Base-by-base conservation (phyloP, 108 stramenopile species). In the Pseudonitzschia multistriata region DNA sequence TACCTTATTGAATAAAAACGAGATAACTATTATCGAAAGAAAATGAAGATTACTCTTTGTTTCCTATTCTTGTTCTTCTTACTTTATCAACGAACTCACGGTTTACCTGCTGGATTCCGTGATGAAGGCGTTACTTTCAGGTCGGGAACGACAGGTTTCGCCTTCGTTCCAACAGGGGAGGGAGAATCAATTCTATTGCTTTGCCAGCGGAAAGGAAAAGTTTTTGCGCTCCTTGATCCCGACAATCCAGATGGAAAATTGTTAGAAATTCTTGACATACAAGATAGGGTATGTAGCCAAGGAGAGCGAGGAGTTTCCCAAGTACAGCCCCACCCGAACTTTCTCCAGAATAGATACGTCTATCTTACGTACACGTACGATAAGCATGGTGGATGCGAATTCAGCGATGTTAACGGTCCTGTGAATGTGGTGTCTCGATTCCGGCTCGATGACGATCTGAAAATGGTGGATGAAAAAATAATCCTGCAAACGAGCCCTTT, bases 341-440 rank as follows among this genome's bases (percentile, higher is more conserved):
- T 67, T 55, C 17, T 53, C 13, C 27, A 25, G 13, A 71, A 68
- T 13, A 59, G 50, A 34, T 74, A 70, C 39, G 15, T 70, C 33
- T 74, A 79, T 31, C 29, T 74, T 11, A 74, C 33, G 28, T 72
- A 79, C 61, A 69, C 70, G 5, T 60, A 27, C 15, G 42, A 73
- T 57, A 78, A 73, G 22, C 27, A 60, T 40, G 66, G 57, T 37
- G 60, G 28, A 34, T 78, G 69, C 67, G 34, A 36, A 39, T 33
- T 70, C 25, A 34, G 31, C 37, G 24, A 30, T n/a, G 50, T 15
- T 11, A 40, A 72, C 15, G 78, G 73, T 31, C 72, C 78, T 7
- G 61, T 63, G 22, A 79, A 79, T 42, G 71, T 72, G n/a, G 21
- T 79, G n/a, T 66, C 65, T 28, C 69, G 78, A 52, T 79, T 67